Evolutionary conservation across 257 asterid genomes (phyloP), one percentile per base, ranked within the genome.

Genomic region (Asclepias syriaca): DNA sequence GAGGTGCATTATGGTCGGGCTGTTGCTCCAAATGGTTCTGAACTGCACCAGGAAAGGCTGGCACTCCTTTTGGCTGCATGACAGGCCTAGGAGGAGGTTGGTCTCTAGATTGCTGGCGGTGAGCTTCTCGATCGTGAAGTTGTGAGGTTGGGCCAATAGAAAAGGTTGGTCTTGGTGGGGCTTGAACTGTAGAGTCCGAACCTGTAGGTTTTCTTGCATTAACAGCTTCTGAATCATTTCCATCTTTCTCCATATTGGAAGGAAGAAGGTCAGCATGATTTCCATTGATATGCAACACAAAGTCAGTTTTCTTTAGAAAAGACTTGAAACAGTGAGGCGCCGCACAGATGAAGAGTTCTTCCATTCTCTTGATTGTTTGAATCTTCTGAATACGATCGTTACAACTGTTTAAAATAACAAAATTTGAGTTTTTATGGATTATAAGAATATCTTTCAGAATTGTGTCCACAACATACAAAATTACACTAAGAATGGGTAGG

Each of bases 261-360:
- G 78, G 81, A 69, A 88, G 84, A 46, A 95, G 94, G 79, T 92
- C 93, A 34, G 82, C 79, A 76, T 91, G 97, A 55, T 54, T 79
- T 77, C 68, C 84, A 32, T 81, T 77, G 53, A 94, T 85, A 84
- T 95, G 99, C 22, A 83, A 78, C 79, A 82, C 92, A 37, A 92
- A 87, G 2, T 92, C 98, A 69, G 76, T 79, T 85, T 88, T 87
- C 87, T 91, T 90, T 49, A 95, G 74, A 82, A 95, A 95, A 64
- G 99, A 92, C 84, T 90, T 95, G 81, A 90, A 85, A 75, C 98
- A 95, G 77, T 89, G 97, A 34, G 99, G 97, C 54, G 99, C 98
- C 34, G 96, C 99, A 68, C 99, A 92, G 48, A 95, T 49, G 67
- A 82, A 81, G 74, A 95, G 85, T 66, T 96, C 97, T 82, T 92